These are phyloP conservation scores for Kalmusia sp. DNA, from an alignment of 2,329 filamentous ascomycete species.

Conservation along the genomic window DNA sequence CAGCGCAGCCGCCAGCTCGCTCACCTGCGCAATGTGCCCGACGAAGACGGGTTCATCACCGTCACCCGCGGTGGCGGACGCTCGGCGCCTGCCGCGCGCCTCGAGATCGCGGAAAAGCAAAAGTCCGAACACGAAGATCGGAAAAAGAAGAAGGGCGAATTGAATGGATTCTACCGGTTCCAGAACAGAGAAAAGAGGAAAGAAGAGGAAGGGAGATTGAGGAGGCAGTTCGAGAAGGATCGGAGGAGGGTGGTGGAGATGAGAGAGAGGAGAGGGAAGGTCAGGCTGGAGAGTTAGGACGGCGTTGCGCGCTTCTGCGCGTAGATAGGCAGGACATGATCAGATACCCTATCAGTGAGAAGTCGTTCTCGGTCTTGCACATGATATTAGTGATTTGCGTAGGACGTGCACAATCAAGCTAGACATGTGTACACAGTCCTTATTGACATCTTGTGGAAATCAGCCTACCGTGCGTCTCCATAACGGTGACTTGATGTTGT, in stretches of 20 bases:
- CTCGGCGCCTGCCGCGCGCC: slow-evolving; percentile 71
- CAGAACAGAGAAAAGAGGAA: slow-evolving; percentile 82
- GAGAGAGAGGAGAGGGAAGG: slow-evolving; percentile 64
- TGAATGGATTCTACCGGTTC: slow-evolving; percentile 81
- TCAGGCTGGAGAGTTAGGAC: slow-evolving; percentile 33
- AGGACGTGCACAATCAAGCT: too few relatives aligned
- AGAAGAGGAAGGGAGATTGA: slow-evolving; percentile 71
- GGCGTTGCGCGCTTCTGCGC: too few relatives aligned
- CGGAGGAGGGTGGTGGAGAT: slow-evolving; percentile 73
- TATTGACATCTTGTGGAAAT: too few relatives aligned
- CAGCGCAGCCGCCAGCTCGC: slow-evolving; percentile 68
- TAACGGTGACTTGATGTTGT: too few relatives aligned
- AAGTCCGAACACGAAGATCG: slow-evolving; percentile 60
- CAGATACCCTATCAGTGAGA: slow-evolving; percentile 12
- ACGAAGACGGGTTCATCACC: slow-evolving; percentile 95
- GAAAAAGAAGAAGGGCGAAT: slow-evolving; percentile 63
- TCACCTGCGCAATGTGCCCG: slow-evolving; percentile 76
- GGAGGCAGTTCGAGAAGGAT: slow-evolving; percentile 79
- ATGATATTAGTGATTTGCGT: too few relatives aligned
- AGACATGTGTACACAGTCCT: too few relatives aligned
- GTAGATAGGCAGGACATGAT: neutral
- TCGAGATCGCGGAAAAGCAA: slow-evolving; percentile 68
- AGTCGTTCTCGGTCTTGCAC: too few relatives aligned
- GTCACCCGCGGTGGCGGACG: slow-evolving; percentile 77
- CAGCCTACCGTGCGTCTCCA: too few relatives aligned